Percentiles rank a stretch among this genome's conserved stretches.
These are phyloP conservation scores for Cryptomeria japonica DNA, from an alignment of 75 land plant species.

Conservation along the genomic window DNA sequence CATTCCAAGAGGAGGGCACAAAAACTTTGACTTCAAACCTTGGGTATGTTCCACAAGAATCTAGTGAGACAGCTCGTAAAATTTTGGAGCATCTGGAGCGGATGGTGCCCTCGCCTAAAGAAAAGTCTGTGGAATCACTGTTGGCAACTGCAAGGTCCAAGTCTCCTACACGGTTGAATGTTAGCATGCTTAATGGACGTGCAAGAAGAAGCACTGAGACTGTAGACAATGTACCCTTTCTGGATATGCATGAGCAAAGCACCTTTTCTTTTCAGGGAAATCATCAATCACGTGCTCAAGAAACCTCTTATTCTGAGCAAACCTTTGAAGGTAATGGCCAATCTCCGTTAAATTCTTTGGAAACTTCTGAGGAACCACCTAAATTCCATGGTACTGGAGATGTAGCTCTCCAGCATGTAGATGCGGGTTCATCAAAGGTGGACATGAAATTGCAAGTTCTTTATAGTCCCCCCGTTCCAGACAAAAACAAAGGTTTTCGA, in stretches of 20 bases:
- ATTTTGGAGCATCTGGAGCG: slow-evolving; percentile 48
- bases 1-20: neutral
- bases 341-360: neutral
- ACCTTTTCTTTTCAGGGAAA: slow-evolving; percentile 1
- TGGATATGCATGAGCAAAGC: neutral
- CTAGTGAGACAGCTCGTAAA: slow-evolving; percentile 44
- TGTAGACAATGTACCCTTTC: neutral
- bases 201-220: slow-evolving; percentile 44
- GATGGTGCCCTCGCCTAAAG: slow-evolving; percentile 41
- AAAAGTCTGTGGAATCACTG: slow-evolving; percentile 32
- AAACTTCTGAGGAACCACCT: neutral
- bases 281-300: neutral
- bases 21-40: neutral
- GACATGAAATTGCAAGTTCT: neutral
- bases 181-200: slow-evolving; percentile 42
- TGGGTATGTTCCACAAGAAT: slow-evolving; percentile 31
- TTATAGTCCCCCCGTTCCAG: neutral
- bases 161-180: slow-evolving; percentile 38
- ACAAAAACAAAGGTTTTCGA: slow-evolving; percentile 10
- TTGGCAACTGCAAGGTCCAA: slow-evolving; percentile 16
- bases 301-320: neutral
- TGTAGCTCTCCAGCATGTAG: neutral
- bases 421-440: neutral
- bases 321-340: neutral
- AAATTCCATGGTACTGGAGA: neutral